phyloP scores from a whole-genome alignment of 805 yeast genomes.

The Komagataella pseudopastoris region DNA sequence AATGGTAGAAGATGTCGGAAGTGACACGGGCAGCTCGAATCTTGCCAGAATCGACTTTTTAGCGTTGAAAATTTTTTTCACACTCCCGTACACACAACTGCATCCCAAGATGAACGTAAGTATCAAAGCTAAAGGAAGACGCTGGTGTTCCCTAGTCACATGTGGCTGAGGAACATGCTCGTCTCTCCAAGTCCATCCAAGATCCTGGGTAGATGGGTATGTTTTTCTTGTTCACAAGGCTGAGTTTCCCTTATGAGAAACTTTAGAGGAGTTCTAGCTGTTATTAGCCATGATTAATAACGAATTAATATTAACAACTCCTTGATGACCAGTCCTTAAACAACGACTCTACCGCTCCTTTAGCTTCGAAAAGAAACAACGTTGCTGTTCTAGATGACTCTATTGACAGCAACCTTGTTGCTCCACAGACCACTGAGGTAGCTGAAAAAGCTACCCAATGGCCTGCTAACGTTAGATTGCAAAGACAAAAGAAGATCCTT shows the following conservation, averaged over 20 bases:
- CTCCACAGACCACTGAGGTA: constrained; percentile 89
- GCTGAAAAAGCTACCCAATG: constrained; percentile 87
- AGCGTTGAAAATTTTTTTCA: not conserved
- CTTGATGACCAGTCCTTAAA: constrained; percentile 30
- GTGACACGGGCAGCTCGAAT: not conserved
- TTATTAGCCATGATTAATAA: constrained; percentile 10
- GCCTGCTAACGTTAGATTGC: constrained; percentile 97
- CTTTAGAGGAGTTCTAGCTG: not conserved
- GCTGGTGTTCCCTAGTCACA: not conserved
- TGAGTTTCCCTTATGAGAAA: not conserved
- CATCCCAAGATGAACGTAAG: not conserved
- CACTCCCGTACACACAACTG: not conserved
- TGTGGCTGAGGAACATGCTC: constrained; percentile 1
- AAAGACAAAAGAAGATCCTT: constrained; percentile 97
- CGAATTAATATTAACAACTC: constrained; percentile 7
- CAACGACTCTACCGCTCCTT: constrained; percentile 98
- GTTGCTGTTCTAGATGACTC: constrained; percentile 18
- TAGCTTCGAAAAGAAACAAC: constrained; percentile 59
- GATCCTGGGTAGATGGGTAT: constrained; percentile 2
- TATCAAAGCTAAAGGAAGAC: not conserved
- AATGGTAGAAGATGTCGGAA: not conserved
- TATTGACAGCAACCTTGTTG: constrained; percentile 52
- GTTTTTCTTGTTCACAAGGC: not conserved
- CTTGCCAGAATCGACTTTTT: not conserved
- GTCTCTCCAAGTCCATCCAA: not conserved